phyloP scores from a whole-genome alignment of 306 rosid genomes.

The Casuarina glauca region DNA sequence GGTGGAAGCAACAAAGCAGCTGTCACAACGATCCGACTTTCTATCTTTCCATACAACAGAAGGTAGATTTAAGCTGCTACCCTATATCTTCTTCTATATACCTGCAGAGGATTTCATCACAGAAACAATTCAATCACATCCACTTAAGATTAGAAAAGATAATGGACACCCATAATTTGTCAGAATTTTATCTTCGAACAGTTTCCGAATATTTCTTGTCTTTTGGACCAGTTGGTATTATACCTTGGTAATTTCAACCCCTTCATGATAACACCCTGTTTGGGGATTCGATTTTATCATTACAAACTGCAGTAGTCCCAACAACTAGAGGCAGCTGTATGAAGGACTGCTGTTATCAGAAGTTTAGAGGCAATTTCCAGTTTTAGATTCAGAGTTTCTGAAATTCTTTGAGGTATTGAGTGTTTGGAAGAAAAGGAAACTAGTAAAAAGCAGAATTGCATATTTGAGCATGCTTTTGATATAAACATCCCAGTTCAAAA shows the following conservation, averaged over 20 bases:
- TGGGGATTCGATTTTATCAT: background rate
- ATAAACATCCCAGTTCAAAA: no score
- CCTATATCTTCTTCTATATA: conserved; percentile 29
- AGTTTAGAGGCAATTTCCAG: background rate
- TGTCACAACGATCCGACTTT: conserved; percentile 28
- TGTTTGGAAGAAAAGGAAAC: background rate
- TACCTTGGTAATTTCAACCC: background rate
- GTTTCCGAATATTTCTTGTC: background rate
- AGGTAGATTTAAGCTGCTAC: conserved; percentile 28
- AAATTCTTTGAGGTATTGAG: background rate
- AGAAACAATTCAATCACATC: conserved; percentile 3
- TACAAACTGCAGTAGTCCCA: background rate
- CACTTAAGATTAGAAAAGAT: background rate
- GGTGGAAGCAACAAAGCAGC: conserved; percentile 40
- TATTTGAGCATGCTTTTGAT: no score
- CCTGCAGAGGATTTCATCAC: conserved; percentile 40
- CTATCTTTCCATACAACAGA: conserved; percentile 26
- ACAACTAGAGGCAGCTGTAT: background rate
- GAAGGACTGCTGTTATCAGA: background rate
- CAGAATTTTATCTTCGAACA: background rate
- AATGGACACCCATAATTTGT: background rate
- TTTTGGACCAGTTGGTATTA: background rate
- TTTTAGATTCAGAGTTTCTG: background rate
- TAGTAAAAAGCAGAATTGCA: no score
- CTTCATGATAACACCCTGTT: background rate